Percentiles rank a stretch among this genome's conserved stretches.
Evolutionary conservation across 2,329 filamentous ascomycete species (phyloP).

Genomic region (Claviceps paspali): DNA sequence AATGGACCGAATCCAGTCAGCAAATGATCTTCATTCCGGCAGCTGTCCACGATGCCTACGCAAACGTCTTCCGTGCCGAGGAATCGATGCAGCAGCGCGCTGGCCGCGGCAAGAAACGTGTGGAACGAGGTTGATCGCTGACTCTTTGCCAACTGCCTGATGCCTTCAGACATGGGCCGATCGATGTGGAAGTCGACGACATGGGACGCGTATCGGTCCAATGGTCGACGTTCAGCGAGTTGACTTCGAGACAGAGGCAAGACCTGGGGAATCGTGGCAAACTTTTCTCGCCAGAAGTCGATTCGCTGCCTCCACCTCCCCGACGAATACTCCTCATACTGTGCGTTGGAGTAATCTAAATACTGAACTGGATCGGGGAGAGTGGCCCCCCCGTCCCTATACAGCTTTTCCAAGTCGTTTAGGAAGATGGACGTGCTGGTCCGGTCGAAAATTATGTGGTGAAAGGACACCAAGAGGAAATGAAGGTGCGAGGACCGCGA

Average conservation of each 20-base stretch:
- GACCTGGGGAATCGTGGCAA: neutral
- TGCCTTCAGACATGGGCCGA: neutral
- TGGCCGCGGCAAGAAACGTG: slow-evolving; percentile 27
- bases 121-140: slow-evolving; percentile 22
- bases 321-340: neutral
- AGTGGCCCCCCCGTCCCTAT: neutral
- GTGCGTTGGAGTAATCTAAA: neutral
- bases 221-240: neutral
- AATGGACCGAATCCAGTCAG: slow-evolving; percentile 25
- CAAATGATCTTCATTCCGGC: slow-evolving; percentile 19
- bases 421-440: neutral
- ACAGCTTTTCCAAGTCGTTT: neutral
- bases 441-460: neutral
- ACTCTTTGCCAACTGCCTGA: neutral
- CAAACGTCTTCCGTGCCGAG: slow-evolving; percentile 21
- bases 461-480: neutral
- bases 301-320: neutral
- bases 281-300: neutral
- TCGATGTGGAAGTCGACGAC: neutral
- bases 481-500: neutral
- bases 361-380: neutral
- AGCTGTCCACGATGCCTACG: slow-evolving; percentile 27
- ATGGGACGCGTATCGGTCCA: neutral
- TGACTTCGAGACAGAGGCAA: neutral
- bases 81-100: slow-evolving; percentile 21